Evolutionary conservation across 225 moss, liverwort and hornwort genomes (phyloP).

Genomic region (Thuidium tamariscinum): DNA sequence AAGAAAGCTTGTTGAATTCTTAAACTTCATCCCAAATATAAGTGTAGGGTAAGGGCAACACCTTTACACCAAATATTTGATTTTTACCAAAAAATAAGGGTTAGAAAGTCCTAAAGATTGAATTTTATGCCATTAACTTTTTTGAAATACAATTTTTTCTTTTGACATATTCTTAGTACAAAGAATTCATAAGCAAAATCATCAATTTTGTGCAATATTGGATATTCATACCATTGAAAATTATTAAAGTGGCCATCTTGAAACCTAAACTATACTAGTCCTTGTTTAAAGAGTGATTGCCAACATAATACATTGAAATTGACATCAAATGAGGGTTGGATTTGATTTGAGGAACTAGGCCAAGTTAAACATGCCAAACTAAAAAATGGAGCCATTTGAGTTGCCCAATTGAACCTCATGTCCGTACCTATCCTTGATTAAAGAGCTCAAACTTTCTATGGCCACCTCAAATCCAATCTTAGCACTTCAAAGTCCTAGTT

Average conservation of each 20-base stretch:
- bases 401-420: not conserved
- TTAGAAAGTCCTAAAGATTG: rapidly evolving
- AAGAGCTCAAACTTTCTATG: not conserved
- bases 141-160: too few relatives aligned
- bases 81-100: not conserved
- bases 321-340: not conserved
- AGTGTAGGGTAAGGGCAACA: rapidly evolving
- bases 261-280: not conserved
- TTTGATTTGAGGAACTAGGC: not conserved
- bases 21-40: not conserved
- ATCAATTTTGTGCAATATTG: not conserved
- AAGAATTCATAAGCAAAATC: not conserved
- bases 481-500: not conserved
- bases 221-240: not conserved
- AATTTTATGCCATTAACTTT: too few relatives aligned
- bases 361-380: not conserved
- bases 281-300: not conserved
- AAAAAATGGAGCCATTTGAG: not conserved
- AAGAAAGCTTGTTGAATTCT: too few relatives aligned
- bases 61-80: too few relatives aligned
- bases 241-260: not conserved
- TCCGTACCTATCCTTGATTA: not conserved
- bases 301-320: not conserved
- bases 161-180: not conserved
- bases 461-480: not conserved